These are phyloP conservation scores for Schizophyllum commune DNA, from an alignment of 1,284 basidiomycete species.

Conservation along the genomic window DNA sequence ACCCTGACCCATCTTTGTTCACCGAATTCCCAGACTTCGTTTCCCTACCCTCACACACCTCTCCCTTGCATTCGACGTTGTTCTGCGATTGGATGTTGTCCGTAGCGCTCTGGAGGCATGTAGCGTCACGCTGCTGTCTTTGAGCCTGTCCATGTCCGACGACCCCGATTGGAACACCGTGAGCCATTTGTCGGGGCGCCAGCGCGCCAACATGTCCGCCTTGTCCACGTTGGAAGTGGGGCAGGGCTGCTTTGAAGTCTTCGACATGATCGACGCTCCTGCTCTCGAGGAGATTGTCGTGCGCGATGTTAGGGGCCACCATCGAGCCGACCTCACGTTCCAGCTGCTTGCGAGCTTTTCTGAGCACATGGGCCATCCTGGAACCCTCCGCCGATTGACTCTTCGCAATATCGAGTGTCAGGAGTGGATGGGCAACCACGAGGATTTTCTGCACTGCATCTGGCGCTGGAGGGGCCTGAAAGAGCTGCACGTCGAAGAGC, in stretches of 20 bases:
- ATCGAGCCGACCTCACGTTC: background rate
- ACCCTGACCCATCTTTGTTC: background rate
- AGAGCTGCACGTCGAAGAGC: background rate
- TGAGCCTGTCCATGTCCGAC: background rate
- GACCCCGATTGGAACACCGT: background rate
- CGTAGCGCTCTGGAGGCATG: background rate
- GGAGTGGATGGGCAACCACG: no score
- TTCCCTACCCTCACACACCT: background rate
- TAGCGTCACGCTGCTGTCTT: background rate
- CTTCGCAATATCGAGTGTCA: no score
- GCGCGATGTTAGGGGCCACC: background rate
- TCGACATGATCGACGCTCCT: background rate
- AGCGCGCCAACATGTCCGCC: background rate
- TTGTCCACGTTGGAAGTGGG: background rate
- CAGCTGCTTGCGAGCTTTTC: no score
- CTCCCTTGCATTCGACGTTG: background rate
- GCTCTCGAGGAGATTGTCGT: background rate
- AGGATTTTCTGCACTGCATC: no score
- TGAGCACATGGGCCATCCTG: no score
- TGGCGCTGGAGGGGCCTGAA: no score
- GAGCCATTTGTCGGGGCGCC: background rate
- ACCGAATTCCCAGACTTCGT: background rate
- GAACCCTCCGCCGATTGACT: no score
- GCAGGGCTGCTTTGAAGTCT: background rate
- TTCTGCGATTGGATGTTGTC: background rate